These are phyloP conservation scores for Alloascoidea hylecoeti DNA, from an alignment of 805 yeast species.

Conservation along the genomic window DNA sequence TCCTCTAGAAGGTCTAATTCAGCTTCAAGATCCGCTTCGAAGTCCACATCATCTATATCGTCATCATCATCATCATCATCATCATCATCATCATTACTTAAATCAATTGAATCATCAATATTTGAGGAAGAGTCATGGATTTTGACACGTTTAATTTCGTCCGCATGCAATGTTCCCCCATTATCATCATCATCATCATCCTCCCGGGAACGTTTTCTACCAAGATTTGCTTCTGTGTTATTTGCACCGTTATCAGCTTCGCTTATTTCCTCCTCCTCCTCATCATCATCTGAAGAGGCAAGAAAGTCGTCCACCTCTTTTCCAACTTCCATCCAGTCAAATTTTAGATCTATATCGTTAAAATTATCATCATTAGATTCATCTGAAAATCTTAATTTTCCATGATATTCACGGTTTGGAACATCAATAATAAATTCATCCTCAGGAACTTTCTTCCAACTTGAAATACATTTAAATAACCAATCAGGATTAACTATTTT, in stretches of 20 bases:
- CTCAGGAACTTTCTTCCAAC: slow-evolving; percentile 64
- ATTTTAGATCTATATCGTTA: slow-evolving; percentile 24
- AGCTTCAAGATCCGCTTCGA: slow-evolving; percentile 7
- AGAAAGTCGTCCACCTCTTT: slow-evolving; percentile 41
- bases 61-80: slow-evolving; percentile 7
- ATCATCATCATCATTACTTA: slow-evolving; percentile 5
- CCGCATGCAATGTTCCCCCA: slow-evolving; percentile 4
- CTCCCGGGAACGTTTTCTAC: neutral
- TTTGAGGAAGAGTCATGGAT: slow-evolving; percentile 1
- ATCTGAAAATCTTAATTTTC: slow-evolving; percentile 18
- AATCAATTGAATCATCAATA: slow-evolving; percentile 1
- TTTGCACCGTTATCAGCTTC: slow-evolving; percentile 7
- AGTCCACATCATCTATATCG: slow-evolving; percentile 4
- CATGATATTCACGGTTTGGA: slow-evolving; percentile 27
- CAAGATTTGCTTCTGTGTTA: slow-evolving; percentile 5
- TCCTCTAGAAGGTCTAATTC: slow-evolving; percentile 4
- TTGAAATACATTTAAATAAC: slow-evolving; percentile 74
- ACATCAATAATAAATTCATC: slow-evolving; percentile 38
- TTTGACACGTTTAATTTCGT: slow-evolving; percentile 2
- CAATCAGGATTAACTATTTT: slow-evolving; percentile 86
- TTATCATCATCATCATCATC: slow-evolving; percentile 8
- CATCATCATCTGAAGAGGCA: slow-evolving; percentile 12
- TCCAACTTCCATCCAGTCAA: slow-evolving; percentile 35
- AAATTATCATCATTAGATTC: slow-evolving; percentile 25
- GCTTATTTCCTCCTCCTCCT: slow-evolving; percentile 14